Evolutionary conservation across 2,329 filamentous ascomycete species (phyloP).

Genomic region (Colletotrichum sp.): DNA sequence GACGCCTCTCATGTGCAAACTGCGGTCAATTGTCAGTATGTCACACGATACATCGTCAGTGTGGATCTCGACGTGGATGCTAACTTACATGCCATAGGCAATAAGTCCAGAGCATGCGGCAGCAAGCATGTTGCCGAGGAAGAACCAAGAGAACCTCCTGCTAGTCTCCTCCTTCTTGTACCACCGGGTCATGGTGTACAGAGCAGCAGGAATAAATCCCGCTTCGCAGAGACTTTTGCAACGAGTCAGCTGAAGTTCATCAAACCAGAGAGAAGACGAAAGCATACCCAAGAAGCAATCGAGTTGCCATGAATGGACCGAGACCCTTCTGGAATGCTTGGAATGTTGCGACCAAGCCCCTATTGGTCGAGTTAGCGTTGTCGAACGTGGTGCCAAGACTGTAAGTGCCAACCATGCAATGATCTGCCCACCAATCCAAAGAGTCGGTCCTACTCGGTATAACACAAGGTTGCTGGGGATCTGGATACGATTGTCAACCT

Average conservation of each 20-base stretch:
- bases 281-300: slow-evolving; percentile 34
- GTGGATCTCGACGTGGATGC: background rate
- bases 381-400: slow-evolving; percentile 28
- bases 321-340: slow-evolving; percentile 40
- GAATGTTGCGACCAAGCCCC: slow-evolving; percentile 39
- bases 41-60: background rate
- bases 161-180: slow-evolving; percentile 51
- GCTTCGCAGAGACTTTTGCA: slow-evolving; percentile 33
- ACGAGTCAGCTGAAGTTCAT: background rate
- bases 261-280: background rate
- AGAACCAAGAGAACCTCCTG: slow-evolving; percentile 49
- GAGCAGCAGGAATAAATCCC: slow-evolving; percentile 50
- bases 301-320: slow-evolving; percentile 38
- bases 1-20: slow-evolving; percentile 37
- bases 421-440: slow-evolving; percentile 51
- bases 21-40: background rate
- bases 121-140: slow-evolving; percentile 48
- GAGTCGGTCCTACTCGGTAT: slow-evolving; percentile 48
- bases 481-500: background rate
- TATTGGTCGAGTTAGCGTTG: slow-evolving; percentile 22
- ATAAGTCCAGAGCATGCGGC: slow-evolving; percentile 44
- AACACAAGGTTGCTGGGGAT: slow-evolving; percentile 54
- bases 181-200: slow-evolving; percentile 53
- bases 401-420: slow-evolving; percentile 40
- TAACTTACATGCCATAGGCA: slow-evolving; percentile 43